Conservation (phyloP, 345 rosid species). For the Eucalyptus viminalis region DNA sequence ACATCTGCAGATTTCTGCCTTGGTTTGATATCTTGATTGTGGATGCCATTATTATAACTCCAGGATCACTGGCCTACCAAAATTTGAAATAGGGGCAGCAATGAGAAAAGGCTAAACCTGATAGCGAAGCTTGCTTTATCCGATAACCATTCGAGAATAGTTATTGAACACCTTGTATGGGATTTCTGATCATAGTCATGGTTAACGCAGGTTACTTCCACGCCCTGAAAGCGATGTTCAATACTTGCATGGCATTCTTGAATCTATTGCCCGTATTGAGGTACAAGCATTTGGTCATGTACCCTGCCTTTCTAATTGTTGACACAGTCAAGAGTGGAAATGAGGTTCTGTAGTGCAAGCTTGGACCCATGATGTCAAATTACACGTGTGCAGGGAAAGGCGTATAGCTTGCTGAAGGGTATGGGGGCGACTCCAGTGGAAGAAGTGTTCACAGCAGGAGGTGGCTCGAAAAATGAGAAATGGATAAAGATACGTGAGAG, state of each 20-base stretch:
- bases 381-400: slow-evolving; percentile 36
- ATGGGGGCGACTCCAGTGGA: slow-evolving; percentile 73
- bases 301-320: background rate
- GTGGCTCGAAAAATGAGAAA: slow-evolving; percentile 72
- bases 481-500: slow-evolving; percentile 74
- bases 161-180: background rate
- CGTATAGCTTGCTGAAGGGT: slow-evolving; percentile 54
- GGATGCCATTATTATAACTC: background rate
- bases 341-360: background rate
- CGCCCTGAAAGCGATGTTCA: slow-evolving; percentile 70
- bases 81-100: background rate
- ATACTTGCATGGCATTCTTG: slow-evolving; percentile 84
- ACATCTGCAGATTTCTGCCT: background rate
- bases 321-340: background rate
- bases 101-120: background rate
- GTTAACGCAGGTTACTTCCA: slow-evolving; percentile 56
- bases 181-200: background rate
- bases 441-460: slow-evolving; percentile 82
- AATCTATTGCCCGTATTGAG: slow-evolving; percentile 91
- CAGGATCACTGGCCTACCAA: background rate
- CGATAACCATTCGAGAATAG: background rate
- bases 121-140: background rate
- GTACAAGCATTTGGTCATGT: slow-evolving; percentile 1
- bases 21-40: background rate
- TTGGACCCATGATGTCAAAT: background rate